Conservation (phyloP, 2,329 filamentous ascomycete species). For the Sclerotinia subarctica region DNA sequence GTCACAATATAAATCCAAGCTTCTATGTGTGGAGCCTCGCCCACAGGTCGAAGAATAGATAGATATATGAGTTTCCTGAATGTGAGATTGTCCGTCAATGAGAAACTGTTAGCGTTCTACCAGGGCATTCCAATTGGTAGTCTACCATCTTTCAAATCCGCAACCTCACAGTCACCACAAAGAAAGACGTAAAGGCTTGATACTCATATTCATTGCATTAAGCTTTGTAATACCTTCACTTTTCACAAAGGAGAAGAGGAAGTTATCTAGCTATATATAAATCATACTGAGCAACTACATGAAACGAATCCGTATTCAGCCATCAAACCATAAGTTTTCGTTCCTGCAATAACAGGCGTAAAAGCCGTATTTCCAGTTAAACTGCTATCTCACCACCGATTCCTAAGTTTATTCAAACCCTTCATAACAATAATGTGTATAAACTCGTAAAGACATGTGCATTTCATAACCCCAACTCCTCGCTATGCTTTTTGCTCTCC, state of each 20-base stretch:
- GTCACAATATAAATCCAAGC: too few relatives aligned
- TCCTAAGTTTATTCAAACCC: neutral
- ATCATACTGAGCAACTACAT: neutral
- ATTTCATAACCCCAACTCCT: constrained; percentile 13
- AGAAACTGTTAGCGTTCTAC: too few relatives aligned
- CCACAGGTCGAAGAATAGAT: too few relatives aligned
- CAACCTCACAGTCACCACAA: too few relatives aligned
- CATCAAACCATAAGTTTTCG: neutral
- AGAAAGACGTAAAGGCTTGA: neutral
- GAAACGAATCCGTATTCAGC: neutral
- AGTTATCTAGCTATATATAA: neutral
- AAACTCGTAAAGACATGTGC: neutral
- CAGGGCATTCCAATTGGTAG: too few relatives aligned
- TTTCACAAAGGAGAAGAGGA: neutral
- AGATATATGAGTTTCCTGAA: too few relatives aligned
- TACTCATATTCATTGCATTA: neutral
- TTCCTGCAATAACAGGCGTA: neutral
- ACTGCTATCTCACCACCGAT: neutral
- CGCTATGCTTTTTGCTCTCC: neutral
- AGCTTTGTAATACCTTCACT: neutral
- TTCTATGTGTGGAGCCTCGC: too few relatives aligned
- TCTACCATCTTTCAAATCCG: neutral
- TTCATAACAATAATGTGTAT: neutral
- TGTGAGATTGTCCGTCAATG: too few relatives aligned
- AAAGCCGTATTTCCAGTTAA: neutral